Evolutionary conservation across 805 yeast genomes (phyloP).

Genomic region (Cyberlindnera xishuangbannaensis): DNA sequence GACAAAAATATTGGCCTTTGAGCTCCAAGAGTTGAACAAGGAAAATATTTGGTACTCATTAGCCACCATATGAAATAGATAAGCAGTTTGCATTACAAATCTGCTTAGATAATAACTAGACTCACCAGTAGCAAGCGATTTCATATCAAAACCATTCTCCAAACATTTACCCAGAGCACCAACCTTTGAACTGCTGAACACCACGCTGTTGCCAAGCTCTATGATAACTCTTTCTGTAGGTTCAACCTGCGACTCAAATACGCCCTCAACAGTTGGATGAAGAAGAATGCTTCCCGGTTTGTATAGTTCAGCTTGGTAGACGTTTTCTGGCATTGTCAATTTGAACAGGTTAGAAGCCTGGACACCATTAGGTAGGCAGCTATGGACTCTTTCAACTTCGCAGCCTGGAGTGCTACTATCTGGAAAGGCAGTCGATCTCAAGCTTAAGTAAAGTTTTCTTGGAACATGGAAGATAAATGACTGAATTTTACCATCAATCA

Average conservation of each 20-base stretch:
- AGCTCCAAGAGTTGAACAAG: conserved; percentile 59
- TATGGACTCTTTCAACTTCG: conserved; percentile 50
- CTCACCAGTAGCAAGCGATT: conserved; percentile 44
- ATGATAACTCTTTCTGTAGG: conserved; percentile 71
- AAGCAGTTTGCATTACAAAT: conserved; percentile 53
- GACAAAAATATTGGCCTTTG: conserved; percentile 44
- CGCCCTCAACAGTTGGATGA: conserved; percentile 53
- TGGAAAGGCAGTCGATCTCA: conserved; percentile 30
- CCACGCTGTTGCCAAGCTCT: conserved; percentile 68
- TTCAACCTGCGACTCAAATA: conserved; percentile 71
- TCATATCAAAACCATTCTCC: conserved; percentile 73
- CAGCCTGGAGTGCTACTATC: conserved; percentile 41
- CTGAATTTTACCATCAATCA: conserved; percentile 69
- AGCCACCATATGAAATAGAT: conserved; percentile 61
- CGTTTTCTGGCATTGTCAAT: conserved; percentile 62
- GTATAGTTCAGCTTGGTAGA: conserved; percentile 48
- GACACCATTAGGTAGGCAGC: conserved; percentile 65
- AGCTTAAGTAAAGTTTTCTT: conserved; percentile 55
- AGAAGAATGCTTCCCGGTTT: conserved; percentile 60
- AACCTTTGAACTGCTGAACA: conserved; percentile 61
- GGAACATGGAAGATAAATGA: conserved; percentile 68
- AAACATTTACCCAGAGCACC: conserved; percentile 85
- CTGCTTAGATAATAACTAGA: conserved; percentile 47
- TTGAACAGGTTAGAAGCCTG: conserved; percentile 46
- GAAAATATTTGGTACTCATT: conserved; percentile 73